A percentile compares a stretch with the other conserved stretches of the same genome.
These are phyloP conservation scores for Linnemannia zychae DNA, from an alignment of 192 early-diverging fungal genomes.

Conservation along the genomic window DNA sequence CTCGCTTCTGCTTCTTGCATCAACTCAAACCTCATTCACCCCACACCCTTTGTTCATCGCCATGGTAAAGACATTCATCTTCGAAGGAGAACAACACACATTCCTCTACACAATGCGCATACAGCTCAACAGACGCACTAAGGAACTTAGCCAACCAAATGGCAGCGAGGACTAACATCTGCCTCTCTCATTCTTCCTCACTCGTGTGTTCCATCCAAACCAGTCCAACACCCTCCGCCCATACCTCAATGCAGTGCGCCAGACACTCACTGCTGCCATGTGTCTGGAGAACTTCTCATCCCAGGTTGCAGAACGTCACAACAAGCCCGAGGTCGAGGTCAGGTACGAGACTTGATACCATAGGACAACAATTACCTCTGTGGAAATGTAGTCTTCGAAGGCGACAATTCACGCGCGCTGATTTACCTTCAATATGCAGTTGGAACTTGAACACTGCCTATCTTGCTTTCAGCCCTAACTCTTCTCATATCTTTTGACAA, in stretches of 20 bases:
- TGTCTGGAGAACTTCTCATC: conserved; percentile 99
- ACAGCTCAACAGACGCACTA: neutral
- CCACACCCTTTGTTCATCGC: neutral
- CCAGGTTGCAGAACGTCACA: conserved; percentile 97
- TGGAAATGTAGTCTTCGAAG: neutral
- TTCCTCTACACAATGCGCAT: neutral
- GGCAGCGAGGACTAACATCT: conserved; percentile 6
- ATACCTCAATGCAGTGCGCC: conserved; percentile 94
- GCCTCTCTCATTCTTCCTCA: neutral
- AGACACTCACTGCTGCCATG: conserved; percentile 93
- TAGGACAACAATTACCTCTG: neutral
- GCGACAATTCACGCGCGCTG: neutral
- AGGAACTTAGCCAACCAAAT: neutral
- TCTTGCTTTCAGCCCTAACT: neutral
- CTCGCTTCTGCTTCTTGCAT: conserved; percentile 2
- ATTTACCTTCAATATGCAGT: neutral
- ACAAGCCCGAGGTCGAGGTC: conserved; percentile 98
- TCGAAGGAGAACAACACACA: neutral
- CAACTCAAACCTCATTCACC: conserved; percentile 2
- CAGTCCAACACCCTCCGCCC: conserved; percentile 98
- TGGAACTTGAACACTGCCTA: neutral
- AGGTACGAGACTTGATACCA: conserved; percentile 60
- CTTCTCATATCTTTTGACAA: neutral
- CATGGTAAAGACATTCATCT: conserved; percentile 12
- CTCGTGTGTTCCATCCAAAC: neutral